Base-by-base conservation (phyloP, 2,329 filamentous ascomycete genomes). In the Pseudogymnoascus sp. region DNA sequence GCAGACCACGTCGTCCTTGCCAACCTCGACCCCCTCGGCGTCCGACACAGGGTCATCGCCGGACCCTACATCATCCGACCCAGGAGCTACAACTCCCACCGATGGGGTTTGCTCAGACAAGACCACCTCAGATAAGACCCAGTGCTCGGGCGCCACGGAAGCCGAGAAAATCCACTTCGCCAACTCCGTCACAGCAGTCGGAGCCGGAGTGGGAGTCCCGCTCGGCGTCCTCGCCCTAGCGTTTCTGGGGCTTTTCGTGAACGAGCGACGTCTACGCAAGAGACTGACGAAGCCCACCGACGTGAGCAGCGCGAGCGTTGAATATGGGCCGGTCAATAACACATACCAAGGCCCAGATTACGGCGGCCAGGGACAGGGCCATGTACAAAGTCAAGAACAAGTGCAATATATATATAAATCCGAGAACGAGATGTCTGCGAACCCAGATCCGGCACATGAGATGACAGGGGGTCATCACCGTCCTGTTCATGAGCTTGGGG, bases 351-450 rank as follows among this genome's bases (percentile, higher is more conserved):
- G 8, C n/a, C 25, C 10, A 7, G 25, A 34, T 31, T 34, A 53
- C 10, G 10, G 21, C 21, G 14, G 28, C 23, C 12, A 50, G 44
- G 44, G 5, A n/a, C 23, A 23, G 3, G 23, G 44, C 23, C 44
- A 42, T 7, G 38, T 7, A 21, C 69, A 61, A 71, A 69, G 68
- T 5, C n/a, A 53, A 31, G 25, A 18, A 53, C 25, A 53, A 12
- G 4, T 31, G 25, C 46, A 53, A 34, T 53, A 31, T 3, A n/a
- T 25, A 4, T 34, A 53, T 18, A 53, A 53, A n/a, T 4, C 46
- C 8, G 25, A 53, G 14, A 31, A 53, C 5, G 46, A 53, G 46
- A 53, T 53, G 46, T 5, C 25, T 4, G 25, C 46, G 25, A 31
- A 18, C 10, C n/a, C 4, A 2, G 25, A 56, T 5, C 50, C 50